phyloP scores from a whole-genome alignment of 371 early-diverging fungal genomes.

The Mucor sp. region DNA sequence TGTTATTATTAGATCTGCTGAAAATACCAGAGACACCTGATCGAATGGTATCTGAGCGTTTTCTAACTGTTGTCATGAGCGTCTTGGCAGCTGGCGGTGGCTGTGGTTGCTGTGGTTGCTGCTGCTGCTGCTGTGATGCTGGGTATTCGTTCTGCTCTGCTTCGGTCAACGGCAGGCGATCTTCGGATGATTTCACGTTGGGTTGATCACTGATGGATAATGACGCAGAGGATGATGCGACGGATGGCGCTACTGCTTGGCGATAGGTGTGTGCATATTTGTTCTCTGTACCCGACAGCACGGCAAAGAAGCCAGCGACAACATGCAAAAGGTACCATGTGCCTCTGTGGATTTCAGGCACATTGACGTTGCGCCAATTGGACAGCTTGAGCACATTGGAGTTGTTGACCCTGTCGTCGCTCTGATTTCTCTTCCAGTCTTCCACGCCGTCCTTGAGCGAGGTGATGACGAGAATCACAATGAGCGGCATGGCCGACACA shows the following conservation, averaged over 20 bases:
- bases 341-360: constrained; percentile 26
- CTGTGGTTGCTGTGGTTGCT: not conserved
- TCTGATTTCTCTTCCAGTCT: constrained; percentile 74
- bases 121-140: not conserved
- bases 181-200: constrained; percentile 15
- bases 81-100: constrained; percentile 15
- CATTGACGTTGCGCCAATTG: constrained; percentile 63
- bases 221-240: not conserved
- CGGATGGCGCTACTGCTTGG: constrained; percentile 8
- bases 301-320: constrained; percentile 30
- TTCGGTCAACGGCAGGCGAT: constrained; percentile 16
- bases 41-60: constrained; percentile 46
- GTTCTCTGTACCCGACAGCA: constrained; percentile 34
- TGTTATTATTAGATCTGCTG: constrained; percentile 10
- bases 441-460: constrained; percentile 91
- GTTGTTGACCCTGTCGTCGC: constrained; percentile 74
- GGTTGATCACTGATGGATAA: not conserved
- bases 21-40: constrained; percentile 42
- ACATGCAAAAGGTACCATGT: constrained; percentile 48
- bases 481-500: constrained; percentile 84
- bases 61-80: constrained; percentile 35
- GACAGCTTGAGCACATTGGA: constrained; percentile 55
- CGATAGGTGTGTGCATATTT: constrained; percentile 25
- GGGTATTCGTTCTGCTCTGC: not conserved
- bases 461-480: constrained; percentile 77